Percentiles rank a stretch among this genome's conserved stretches.
Conservation (phyloP, 805 yeast genomes). For the Middelhovenomyces tepae region DNA sequence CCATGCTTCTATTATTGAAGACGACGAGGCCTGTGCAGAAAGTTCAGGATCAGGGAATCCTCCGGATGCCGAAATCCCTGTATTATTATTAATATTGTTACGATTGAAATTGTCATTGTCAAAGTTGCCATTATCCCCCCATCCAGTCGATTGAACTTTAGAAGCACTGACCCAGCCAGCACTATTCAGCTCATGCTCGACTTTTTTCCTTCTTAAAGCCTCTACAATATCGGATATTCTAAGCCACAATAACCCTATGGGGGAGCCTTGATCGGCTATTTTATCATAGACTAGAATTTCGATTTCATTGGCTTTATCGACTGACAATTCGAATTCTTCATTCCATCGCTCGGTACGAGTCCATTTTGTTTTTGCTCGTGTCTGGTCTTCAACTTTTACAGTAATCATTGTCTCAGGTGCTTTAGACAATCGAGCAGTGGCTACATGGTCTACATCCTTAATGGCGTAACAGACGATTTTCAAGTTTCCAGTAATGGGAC, state of each 20-base stretch:
- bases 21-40: neutral
- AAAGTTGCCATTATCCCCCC: too few species aligned
- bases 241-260: constrained; percentile 91
- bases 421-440: constrained; percentile 69
- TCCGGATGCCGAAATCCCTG: neutral
- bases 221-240: constrained; percentile 86
- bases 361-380: constrained; percentile 64
- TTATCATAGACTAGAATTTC: constrained; percentile 84
- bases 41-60: neutral
- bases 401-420: constrained; percentile 72
- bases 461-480: constrained; percentile 66
- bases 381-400: constrained; percentile 82
- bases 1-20: constrained; percentile 59
- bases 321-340: constrained; percentile 71
- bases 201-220: constrained; percentile 85
- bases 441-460: constrained; percentile 87
- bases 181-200: constrained; percentile 57
- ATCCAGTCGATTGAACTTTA: constrained; percentile 35
- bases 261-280: constrained; percentile 54
- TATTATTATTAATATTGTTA: neutral
- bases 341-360: constrained; percentile 73
- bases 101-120: neutral
- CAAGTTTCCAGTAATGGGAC: constrained; percentile 75
- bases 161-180: constrained; percentile 85
- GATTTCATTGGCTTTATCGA: constrained; percentile 87